Percentiles rank a stretch among this genome's conserved stretches.
Conservation (phyloP, 1,284 basidiomycete genomes). For the Mycena citricolor region DNA sequence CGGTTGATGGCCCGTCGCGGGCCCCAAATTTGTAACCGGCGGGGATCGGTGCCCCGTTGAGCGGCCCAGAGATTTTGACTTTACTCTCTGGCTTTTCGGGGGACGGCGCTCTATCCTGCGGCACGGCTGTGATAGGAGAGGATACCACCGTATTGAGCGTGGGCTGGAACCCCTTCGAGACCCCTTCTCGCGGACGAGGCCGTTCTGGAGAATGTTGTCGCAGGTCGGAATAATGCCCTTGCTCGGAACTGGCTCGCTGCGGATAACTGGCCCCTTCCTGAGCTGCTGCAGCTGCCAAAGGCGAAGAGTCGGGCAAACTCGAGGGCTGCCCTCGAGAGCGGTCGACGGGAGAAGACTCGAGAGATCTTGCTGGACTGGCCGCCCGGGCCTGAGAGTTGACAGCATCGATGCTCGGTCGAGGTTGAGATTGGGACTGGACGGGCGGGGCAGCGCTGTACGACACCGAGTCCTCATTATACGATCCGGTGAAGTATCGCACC, state of each 20-base stretch:
- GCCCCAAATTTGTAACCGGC: constrained; percentile 86
- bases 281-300: constrained; percentile 40
- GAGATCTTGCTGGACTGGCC: constrained; percentile 54
- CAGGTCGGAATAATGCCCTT: constrained; percentile 74
- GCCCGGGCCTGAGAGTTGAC: constrained; percentile 30
- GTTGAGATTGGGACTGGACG: constrained; percentile 30
- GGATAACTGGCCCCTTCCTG: constrained; percentile 37
- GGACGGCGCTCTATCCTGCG: constrained; percentile 53
- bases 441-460: constrained; percentile 43
- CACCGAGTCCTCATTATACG: constrained; percentile 65
- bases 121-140: constrained; percentile 39
- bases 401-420: constrained; percentile 19
- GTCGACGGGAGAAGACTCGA: constrained; percentile 47
- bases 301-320: constrained; percentile 52
- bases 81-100: constrained; percentile 58
- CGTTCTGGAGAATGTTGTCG: constrained; percentile 56
- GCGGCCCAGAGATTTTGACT: constrained; percentile 86
- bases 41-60: constrained; percentile 84
- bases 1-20: constrained; percentile 54
- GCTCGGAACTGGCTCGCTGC: constrained; percentile 71
- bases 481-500: constrained; percentile 77
- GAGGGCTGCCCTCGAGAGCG: constrained; percentile 40
- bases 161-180: constrained; percentile 58
- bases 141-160: constrained; percentile 47
- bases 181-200: constrained; percentile 49